Percentiles rank a stretch among this genome's conserved stretches.
Evolutionary conservation across 768 basidiomycete species (phyloP).

Genomic region (Trametes coccinea): DNA sequence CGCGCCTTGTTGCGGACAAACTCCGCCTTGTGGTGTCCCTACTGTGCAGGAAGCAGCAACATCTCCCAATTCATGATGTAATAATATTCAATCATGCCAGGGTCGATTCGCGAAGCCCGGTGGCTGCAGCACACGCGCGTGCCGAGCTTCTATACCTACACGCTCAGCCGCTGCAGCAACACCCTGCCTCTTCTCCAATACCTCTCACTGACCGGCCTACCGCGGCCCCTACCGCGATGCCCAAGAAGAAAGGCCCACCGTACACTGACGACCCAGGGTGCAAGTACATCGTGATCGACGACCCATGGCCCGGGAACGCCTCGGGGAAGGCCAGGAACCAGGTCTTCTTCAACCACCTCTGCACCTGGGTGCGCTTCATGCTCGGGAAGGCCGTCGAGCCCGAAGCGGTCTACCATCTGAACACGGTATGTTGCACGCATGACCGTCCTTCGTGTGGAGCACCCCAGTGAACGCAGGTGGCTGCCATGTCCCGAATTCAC

Average conservation of each 20-base stretch:
- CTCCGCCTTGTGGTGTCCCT: too few species aligned
- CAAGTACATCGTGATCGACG: conserved; percentile 30
- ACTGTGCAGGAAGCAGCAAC: background rate
- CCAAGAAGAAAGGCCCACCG: conserved; percentile 28
- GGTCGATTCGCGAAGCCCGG: background rate
- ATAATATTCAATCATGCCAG: background rate
- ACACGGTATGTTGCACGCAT: conserved; percentile 25
- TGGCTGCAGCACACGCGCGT: background rate
- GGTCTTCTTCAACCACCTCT: conserved; percentile 24
- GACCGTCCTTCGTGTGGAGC: background rate
- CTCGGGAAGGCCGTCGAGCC: conserved; percentile 14
- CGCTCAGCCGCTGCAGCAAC: background rate
- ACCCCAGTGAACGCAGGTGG: background rate
- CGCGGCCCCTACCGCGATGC: background rate
- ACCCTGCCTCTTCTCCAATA: background rate
- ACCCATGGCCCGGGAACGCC: conserved; percentile 29
- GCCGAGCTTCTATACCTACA: background rate
- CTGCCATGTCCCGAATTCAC: background rate
- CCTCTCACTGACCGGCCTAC: background rate
- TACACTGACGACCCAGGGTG: conserved; percentile 29
- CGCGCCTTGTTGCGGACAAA: too few species aligned
- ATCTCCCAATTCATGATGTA: background rate
- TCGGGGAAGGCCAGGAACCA: conserved; percentile 17
- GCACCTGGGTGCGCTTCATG: conserved; percentile 29
- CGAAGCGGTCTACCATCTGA: conserved; percentile 23